Evolutionary conservation across 768 basidiomycete species (phyloP).

Genomic region (Phylloporus sp.): DNA sequence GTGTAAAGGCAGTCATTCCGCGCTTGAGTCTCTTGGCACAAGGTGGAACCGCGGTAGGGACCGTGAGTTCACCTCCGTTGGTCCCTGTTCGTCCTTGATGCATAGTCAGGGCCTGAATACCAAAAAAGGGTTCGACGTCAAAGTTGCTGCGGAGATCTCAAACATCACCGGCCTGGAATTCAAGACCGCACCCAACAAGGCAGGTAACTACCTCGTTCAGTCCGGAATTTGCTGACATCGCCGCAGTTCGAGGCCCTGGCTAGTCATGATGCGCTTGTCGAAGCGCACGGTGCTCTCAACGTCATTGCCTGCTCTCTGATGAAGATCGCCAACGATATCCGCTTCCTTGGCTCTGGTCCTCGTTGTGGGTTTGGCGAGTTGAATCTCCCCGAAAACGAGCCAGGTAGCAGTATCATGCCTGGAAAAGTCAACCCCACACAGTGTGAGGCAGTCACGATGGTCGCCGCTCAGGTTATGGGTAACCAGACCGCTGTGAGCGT

Average conservation of each 20-base stretch:
- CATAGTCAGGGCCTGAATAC: conserved; percentile 85
- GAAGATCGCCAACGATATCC: conserved; percentile 99
- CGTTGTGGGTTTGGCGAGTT: conserved; percentile 97
- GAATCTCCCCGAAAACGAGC: conserved; percentile 95
- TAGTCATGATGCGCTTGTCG: conserved; percentile 96
- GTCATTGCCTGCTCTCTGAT: conserved; percentile 94
- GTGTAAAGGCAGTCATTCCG: conserved; percentile 77
- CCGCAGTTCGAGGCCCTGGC: conserved; percentile 93
- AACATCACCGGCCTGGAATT: conserved; percentile 88
- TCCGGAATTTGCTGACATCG: conserved; percentile 4
- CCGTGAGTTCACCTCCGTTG: conserved; percentile 49
- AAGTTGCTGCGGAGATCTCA: conserved; percentile 87
- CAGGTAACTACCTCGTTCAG: conserved; percentile 23
- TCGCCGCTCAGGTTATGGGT: conserved; percentile 97
- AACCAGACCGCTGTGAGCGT: conserved; percentile 92
- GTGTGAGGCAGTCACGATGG: conserved; percentile 98
- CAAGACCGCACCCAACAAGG: conserved; percentile 98
- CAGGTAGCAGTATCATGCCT: conserved; percentile 99
- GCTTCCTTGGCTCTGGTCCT: conserved; percentile 95
- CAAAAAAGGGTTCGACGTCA: conserved; percentile 92
- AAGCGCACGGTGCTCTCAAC: conserved; percentile 95
- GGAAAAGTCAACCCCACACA: conserved; percentile 99
- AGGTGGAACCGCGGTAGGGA: conserved; percentile 98
- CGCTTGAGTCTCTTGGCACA: conserved; percentile 89
- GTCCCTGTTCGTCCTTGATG: conserved; percentile 5